Evolutionary conservation across 192 early-diverging fungal species (phyloP), one percentile per base, ranked within the genome.

Genomic region (Podochytrium sp.): DNA sequence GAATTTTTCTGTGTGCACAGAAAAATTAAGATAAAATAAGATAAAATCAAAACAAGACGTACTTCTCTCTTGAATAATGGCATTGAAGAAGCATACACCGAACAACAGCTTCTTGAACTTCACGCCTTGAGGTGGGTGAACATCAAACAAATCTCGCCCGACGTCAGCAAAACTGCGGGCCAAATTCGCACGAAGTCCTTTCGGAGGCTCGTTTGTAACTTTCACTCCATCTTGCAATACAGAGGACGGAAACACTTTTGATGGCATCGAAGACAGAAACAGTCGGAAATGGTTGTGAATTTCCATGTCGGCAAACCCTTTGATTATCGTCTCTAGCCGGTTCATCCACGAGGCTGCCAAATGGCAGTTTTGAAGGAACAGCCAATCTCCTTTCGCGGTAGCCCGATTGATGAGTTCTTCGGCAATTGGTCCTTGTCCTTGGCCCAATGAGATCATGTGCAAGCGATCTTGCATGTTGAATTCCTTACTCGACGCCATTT

Each of bases 1-100:
- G 76, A 87, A 89, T 58, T 89, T 69, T 55, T 69, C 59, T 61
- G 32, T 57, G 5, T n/a, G n/a, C 12, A 49, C 12, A 25, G 35
- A 61, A 27, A 4, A 18, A 1, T 61, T 61, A 39, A 34, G 12
- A 61, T 14, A 61, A 6, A 40, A 40, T 61, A n/a, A 25, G 5
- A 34, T 38, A 12, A 61, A 34, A 18, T 61, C 14, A 20, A 10
- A 20, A 27, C 52, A 55, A 55, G 10, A 47, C 59, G 30, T 88
- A 49, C 87, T 89, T 20, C 87, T 67, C 65, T 89, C 87, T 35
- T 89, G 87, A 63, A 89, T 89, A 27, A 89, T 74, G 34, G 87
- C 87, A 65, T 89, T 89, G 76, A 89, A 89, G 74, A 89, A 89
- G 65, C 85, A 85, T 49, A 89, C 79, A n/a, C 87, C 87, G 76